These are phyloP conservation scores for Lecanoromycetidae sp. DNA, from an alignment of 2,329 filamentous ascomycete genomes.

Conservation along the genomic window DNA sequence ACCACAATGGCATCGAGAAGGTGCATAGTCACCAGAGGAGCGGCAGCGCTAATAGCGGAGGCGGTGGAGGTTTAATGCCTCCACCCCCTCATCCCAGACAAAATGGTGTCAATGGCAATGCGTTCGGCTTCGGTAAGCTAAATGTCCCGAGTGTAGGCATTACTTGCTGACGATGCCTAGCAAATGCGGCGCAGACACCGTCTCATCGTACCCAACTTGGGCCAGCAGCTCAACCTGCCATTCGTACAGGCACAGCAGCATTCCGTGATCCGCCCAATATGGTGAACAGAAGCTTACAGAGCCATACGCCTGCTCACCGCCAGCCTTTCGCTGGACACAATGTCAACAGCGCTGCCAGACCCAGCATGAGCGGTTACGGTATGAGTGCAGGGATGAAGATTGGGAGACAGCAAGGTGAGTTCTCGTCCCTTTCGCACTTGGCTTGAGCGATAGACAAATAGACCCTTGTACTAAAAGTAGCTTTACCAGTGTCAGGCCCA, in stretches of 20 bases:
- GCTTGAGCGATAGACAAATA: no score
- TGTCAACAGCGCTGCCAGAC: slow-evolving; percentile 12
- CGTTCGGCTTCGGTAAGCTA: slow-evolving; percentile 13
- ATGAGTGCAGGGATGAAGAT: slow-evolving; percentile 22
- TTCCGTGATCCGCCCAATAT: neutral
- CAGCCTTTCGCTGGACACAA: slow-evolving; percentile 5
- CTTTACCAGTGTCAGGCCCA: neutral
- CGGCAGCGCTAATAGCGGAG: slow-evolving; percentile 11
- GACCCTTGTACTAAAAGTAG: neutral
- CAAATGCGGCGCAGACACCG: slow-evolving; percentile 12
- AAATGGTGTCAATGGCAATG: slow-evolving; percentile 12
- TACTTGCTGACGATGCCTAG: neutral
- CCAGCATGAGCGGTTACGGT: slow-evolving; percentile 19
- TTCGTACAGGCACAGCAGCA: neutral
- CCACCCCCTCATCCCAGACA: slow-evolving; percentile 6
- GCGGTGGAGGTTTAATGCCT: slow-evolving; percentile 10
- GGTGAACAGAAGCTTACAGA: neutral
- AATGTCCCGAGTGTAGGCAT: neutral
- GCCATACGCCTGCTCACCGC: slow-evolving; percentile 10
- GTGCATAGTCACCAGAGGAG: slow-evolving; percentile 16
- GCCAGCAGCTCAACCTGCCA: neutral
- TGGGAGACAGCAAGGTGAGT: slow-evolving; percentile 15
- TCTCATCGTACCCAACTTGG: slow-evolving; percentile 19
- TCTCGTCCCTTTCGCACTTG: no score
- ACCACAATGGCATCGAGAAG: slow-evolving; percentile 16